phyloP scores from a whole-genome alignment of 306 rosid species.

The Prunus mira region DNA sequence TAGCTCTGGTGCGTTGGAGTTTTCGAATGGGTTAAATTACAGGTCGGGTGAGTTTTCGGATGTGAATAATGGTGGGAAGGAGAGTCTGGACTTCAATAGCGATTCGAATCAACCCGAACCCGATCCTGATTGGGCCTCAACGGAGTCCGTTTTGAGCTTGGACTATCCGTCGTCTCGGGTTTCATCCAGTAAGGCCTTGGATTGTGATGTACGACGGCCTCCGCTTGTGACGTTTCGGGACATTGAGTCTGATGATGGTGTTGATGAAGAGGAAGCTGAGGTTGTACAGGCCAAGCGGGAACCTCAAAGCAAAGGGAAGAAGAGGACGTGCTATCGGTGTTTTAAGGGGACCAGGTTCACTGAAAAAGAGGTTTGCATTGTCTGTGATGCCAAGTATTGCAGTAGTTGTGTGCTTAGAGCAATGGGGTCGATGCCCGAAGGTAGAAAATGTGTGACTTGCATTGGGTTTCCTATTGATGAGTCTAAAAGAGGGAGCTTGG shows the following conservation, averaged over 20 bases:
- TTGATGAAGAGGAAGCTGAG: constrained; percentile 56
- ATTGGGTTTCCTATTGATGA: constrained; percentile 82
- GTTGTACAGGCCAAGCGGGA: constrained; percentile 42
- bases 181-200: constrained; percentile 64
- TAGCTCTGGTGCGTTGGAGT: constrained; percentile 83
- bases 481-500: constrained; percentile 67
- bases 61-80: constrained; percentile 50
- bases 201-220: constrained; percentile 45
- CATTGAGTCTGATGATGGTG: constrained; percentile 59
- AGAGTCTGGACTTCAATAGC: constrained; percentile 55
- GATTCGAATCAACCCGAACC: constrained; percentile 49
- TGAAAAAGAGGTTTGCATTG: constrained; percentile 90
- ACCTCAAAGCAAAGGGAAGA: constrained; percentile 67
- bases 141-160: constrained; percentile 72
- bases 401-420: constrained; percentile 86
- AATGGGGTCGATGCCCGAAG: constrained; percentile 99
- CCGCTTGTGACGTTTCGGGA: constrained; percentile 59
- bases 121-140: constrained; percentile 60
- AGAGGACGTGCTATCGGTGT: constrained; percentile 80
- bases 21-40: constrained; percentile 47
- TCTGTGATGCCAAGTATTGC: constrained; percentile 92
- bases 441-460: constrained; percentile 90
- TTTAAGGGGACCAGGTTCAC: constrained; percentile 80
- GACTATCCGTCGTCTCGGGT: constrained; percentile 86
- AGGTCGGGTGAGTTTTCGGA: constrained; percentile 71